Evolutionary conservation across 129 eudicot species (phyloP), one percentile per base, ranked within the genome.

Genomic region (Saussurea involucrata): DNA sequence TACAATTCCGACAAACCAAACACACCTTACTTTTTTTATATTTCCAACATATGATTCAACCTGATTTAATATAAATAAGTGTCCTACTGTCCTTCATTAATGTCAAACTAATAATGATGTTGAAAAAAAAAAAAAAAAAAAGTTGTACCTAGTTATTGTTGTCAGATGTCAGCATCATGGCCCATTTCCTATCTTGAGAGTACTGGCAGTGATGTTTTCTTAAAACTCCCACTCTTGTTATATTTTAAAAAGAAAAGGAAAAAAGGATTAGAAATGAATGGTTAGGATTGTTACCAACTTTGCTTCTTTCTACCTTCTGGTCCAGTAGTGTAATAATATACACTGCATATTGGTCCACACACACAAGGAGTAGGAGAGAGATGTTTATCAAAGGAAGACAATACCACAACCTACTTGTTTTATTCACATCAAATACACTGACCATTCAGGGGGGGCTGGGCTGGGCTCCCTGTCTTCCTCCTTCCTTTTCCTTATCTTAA

Each of bases 381-480:
- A 85, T 81, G 69, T 74, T 79, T 53, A 58, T 85, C 85, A 83
- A 83, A 49, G 66, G 71, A 74, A 87, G 96, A 90, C 90, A 85
- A 76, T 69, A 68, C 25, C 90, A 85, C 90, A 90, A 87, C 84
- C 84, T 76, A 65, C 53, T 34, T 87, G 96, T 87, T 69, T 79
- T 60, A 74, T 86, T 44, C 68, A 46, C 78, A 79, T 72, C 40
- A 79, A 79, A 72, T 72, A 64, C 37, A 79, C 83, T 72, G 29
- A 46, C 61, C 63, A 24, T 78, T n/a, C n/a, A n/a, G n/a, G n/a
- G n/a, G n/a, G n/a, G n/a, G n/a, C n/a, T n/a, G n/a, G n/a, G n/a
- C n/a, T 83, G 74, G 67, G 65, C 82, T 76, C 80, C 75, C 86
- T 83, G 73, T 77, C 75, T 81, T 68, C 60, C 58, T 32, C 67